Evolutionary conservation across 2,329 filamentous ascomycete species (phyloP).

Genomic region (Parastagonospora nodorum): DNA sequence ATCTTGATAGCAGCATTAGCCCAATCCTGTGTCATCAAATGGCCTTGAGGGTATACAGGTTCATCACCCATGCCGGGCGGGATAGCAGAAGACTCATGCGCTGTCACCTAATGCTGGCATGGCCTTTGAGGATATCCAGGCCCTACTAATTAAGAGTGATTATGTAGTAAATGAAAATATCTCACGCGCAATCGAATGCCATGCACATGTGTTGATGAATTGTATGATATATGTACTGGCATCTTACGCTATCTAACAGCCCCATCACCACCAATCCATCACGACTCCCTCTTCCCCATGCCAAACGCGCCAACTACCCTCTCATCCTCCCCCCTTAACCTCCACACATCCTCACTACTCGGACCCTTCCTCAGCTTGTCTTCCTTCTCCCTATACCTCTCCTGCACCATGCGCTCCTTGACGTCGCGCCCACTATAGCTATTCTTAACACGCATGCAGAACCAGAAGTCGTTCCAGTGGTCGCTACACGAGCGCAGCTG

Average conservation of each 20-base stretch:
- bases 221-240: neutral
- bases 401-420: conserved; percentile 64
- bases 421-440: conserved; percentile 61
- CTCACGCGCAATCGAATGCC: too few species aligned
- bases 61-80: too few species aligned
- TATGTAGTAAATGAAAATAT: too few species aligned
- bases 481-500: conserved; percentile 76
- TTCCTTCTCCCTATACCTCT: conserved; percentile 70
- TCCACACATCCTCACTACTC: conserved; percentile 92
- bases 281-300: conserved; percentile 13
- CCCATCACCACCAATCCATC: neutral
- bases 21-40: too few species aligned
- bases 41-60: too few species aligned
- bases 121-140: too few species aligned
- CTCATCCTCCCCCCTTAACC: conserved; percentile 61
- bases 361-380: conserved; percentile 69
- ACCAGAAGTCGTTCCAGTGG: conserved; percentile 94
- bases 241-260: neutral
- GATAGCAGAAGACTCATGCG: too few species aligned
- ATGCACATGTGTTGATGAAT: neutral
- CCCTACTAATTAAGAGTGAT: too few species aligned
- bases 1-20: too few species aligned
- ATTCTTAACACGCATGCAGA: conserved; percentile 84
- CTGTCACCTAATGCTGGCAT: too few species aligned
- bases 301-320: conserved; percentile 33